Evolutionary conservation across 371 early-diverging fungal genomes (phyloP).

Genomic region (Mortierella sp.): DNA sequence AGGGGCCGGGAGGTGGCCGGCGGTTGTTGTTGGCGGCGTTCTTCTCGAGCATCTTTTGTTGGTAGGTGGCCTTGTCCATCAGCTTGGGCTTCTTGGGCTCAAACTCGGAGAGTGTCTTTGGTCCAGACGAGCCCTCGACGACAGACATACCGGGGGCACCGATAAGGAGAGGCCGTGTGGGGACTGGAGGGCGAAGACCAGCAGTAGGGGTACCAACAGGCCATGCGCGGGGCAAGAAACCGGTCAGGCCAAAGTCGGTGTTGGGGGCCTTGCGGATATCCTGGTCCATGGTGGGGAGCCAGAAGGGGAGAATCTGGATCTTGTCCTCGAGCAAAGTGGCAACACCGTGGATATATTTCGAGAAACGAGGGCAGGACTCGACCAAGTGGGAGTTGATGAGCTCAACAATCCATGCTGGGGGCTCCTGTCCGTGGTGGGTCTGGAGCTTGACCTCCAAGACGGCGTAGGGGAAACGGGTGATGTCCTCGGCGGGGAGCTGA

Average conservation of each 20-base stretch:
- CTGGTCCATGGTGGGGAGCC: conserved; percentile 95
- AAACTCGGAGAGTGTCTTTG: conserved; percentile 55
- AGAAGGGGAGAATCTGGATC: conserved; percentile 96
- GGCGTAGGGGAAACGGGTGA: conserved; percentile 96
- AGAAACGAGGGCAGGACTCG: conserved; percentile 98
- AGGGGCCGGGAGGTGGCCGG: conserved; percentile 27
- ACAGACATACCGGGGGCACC: conserved; percentile 26
- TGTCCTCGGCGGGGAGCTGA: conserved; percentile 82
- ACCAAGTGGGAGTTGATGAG: conserved; percentile 92
- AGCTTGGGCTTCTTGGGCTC: conserved; percentile 58
- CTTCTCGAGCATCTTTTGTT: conserved; percentile 52
- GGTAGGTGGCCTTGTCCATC: conserved; percentile 57
- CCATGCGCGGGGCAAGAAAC: conserved; percentile 62
- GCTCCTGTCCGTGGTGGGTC: conserved; percentile 84
- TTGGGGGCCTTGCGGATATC: conserved; percentile 86
- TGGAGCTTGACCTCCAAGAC: conserved; percentile 98
- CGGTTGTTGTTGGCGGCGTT: conserved; percentile 40
- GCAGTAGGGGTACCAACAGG: conserved; percentile 49
- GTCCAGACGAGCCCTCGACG: conserved; percentile 4
- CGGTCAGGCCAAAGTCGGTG: conserved; percentile 66
- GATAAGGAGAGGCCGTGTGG: conserved; percentile 20
- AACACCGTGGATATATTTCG: conserved; percentile 98
- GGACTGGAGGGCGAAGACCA: conserved; percentile 26
- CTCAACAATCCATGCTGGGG: conserved; percentile 94
- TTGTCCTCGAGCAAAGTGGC: conserved; percentile 90